Base-by-base conservation (phyloP, 352 stramenopile genomes). In the Phytophthora tubulina region DNA sequence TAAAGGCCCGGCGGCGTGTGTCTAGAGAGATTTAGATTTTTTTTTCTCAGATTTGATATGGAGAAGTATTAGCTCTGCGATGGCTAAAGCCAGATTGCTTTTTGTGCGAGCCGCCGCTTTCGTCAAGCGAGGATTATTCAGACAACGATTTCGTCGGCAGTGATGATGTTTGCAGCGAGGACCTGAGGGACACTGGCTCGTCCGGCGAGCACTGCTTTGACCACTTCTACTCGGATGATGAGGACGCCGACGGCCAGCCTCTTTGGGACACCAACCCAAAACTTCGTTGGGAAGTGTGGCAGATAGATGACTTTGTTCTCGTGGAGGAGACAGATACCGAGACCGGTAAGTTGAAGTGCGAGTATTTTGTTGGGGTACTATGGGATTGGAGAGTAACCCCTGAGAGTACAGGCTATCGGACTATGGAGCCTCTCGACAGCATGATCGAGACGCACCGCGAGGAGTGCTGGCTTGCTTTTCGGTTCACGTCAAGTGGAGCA, bases 41-140 rank as follows among this genome's bases (percentile, higher is more conserved):
- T n/a, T 21, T 21, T 21, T 21, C 21, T 21, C 17, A 21, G 17
- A 50, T 31, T 36, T 6, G 13, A 21, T 21, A 1, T 21, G 17
- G 17, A 1, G 17, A 21, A 21, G 17, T 21, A 21, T 21, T 21
- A 21, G 17, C 17, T 21, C 17, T 21, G 17, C 17, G 17, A 21
- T 21, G 17, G 17, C 17, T 21, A 21, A 21, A 21, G 0, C 17
- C 17, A 21, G 17, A 21, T 21, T 21, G 17, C 17, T 1, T 21
- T 21, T 21, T 21, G 17, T 21, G 1, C 17, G 17, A 21, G 1
- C 17, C 17, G 17, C 17, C 17, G 17, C 17, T 21, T 21, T 39
- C 54, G 14, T 62, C 38, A 9, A 62, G 54, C 27, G 54, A 62
- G 5, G 54, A 62, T 9, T 49, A 62, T 11, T 36, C 42, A 2